A percentile compares a stretch with the other conserved stretches of the same genome.
Evolutionary conservation across 208 protist genomes (phyloP).

Genomic region (Borovskyia barvae): DNA sequence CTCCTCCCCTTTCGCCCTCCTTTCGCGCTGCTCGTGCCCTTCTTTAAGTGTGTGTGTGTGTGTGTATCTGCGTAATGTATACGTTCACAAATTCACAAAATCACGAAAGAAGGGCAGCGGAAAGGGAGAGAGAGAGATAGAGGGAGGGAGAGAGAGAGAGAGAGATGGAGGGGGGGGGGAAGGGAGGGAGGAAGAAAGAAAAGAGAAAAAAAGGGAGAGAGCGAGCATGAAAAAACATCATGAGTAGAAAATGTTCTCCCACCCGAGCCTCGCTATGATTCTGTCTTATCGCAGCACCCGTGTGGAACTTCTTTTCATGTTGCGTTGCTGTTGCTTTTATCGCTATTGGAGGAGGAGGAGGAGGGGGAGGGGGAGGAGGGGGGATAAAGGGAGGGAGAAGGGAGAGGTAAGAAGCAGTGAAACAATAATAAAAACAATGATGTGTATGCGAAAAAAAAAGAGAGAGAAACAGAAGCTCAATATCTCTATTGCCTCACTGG

Average conservation of each 20-base stretch:
- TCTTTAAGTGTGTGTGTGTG: background rate
- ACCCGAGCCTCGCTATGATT: too few relatives aligned
- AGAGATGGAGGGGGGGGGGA: background rate
- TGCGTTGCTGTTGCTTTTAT: too few relatives aligned
- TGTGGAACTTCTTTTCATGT: too few relatives aligned
- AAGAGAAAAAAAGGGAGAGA: background rate
- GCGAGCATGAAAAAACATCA: background rate
- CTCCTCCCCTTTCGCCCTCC: background rate
- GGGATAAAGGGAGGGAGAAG: slow-evolving; percentile 2
- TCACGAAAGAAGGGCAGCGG: background rate
- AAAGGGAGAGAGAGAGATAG: background rate
- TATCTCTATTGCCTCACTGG: background rate
- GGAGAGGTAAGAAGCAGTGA: background rate
- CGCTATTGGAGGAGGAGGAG: background rate
- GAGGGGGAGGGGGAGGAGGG: background rate
- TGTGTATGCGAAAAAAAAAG: background rate
- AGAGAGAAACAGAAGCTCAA: slow-evolving; percentile 2
- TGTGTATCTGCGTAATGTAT: background rate
- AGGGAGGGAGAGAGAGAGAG: background rate
- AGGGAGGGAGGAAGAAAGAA: background rate
- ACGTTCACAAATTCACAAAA: background rate
- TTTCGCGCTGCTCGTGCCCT: background rate
- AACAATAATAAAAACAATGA: background rate
- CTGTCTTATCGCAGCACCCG: too few relatives aligned
- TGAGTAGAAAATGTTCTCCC: too few relatives aligned